Evolutionary conservation across 1,139 yeast genomes (phyloP).

Genomic region (Kurtzmaniella quercitrusa): DNA sequence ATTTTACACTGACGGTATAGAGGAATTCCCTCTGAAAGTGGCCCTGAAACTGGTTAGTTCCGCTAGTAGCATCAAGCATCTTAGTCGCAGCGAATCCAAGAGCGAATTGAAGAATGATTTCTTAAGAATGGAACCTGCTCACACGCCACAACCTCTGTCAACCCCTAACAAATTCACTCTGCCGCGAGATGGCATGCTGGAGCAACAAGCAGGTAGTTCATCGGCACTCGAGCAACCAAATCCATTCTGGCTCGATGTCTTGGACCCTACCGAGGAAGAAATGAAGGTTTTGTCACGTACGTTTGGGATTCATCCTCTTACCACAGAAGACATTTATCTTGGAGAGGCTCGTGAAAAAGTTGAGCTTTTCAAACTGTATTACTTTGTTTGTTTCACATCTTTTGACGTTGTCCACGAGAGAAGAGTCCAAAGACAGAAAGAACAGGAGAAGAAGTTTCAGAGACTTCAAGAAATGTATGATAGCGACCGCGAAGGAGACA

Average conservation of each 20-base stretch:
- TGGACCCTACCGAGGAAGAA: slow-evolving; percentile 93
- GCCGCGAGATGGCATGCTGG: not conserved
- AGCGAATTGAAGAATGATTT: not conserved
- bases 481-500: slow-evolving; percentile 14
- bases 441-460: slow-evolving; percentile 35
- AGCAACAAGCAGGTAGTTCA: slow-evolving; percentile 4
- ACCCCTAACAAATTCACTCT: slow-evolving; percentile 2
- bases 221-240: slow-evolving; percentile 8
- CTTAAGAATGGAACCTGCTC: not conserved
- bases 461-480: slow-evolving; percentile 40
- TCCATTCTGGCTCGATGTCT: slow-evolving; percentile 90
- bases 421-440: slow-evolving; percentile 45
- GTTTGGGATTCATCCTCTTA: slow-evolving; percentile 91
- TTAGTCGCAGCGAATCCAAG: not conserved
- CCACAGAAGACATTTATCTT: slow-evolving; percentile 90
- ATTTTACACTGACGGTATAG: slow-evolving; percentile 12
- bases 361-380: slow-evolving; percentile 83
- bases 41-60: not conserved
- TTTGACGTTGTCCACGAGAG: slow-evolving; percentile 82
- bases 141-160: not conserved
- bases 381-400: slow-evolving; percentile 88
- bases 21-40: not conserved
- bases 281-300: slow-evolving; percentile 90
- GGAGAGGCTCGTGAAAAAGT: slow-evolving; percentile 96
- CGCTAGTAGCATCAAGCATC: not conserved